Evolutionary conservation across 371 early-diverging fungal species (phyloP), one percentile per base, ranked within the genome.

Genomic region (Entomophthora muscae): DNA sequence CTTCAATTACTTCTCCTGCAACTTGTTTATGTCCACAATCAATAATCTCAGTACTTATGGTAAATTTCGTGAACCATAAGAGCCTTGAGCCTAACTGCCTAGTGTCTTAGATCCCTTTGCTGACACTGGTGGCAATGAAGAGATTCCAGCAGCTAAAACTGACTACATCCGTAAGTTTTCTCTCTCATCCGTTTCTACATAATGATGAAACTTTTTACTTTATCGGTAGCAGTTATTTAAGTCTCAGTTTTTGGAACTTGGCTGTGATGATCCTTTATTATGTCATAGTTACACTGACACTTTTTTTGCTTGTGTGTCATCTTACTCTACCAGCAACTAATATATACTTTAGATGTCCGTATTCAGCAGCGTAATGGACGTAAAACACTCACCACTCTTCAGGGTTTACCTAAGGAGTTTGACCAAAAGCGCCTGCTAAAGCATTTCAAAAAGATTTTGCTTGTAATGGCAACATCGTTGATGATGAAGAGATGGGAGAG

Each of bases 321-420:
- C n/a, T n/a, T n/a, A n/a, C n/a, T n/a, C n/a, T n/a, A n/a, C n/a
- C n/a, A n/a, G n/a, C n/a, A n/a, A n/a, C n/a, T n/a, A n/a, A n/a
- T 30, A 64, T 27, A 22, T 21, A 26, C 28, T 57, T 13, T 73
- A 89, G 90, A 96, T 76, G 88, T 96, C 69, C 93, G 98, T 74
- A 89, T 95, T 68, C 95, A 95, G 75, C 95, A 93, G 74, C 89
- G 98, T 70, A 94, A 93, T 77, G 95, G 97, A 64, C 83, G 93
- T 72, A 98, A 98, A 79, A 91, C 95, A 52, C 24, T 64, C 5
- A 64, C 64, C 57, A 64, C 57, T 32, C 52, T 64, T 17, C 57
- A 64, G 51, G 64, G 96, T 94, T 33, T 80, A 95, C 54, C 90
- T 93, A 67, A 78, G 52, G 83, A 88, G 63, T 83, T 89, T 66